Evolutionary conservation across 2,329 filamentous ascomycete species (phyloP).

Genomic region (Sporothrix globosa): DNA sequence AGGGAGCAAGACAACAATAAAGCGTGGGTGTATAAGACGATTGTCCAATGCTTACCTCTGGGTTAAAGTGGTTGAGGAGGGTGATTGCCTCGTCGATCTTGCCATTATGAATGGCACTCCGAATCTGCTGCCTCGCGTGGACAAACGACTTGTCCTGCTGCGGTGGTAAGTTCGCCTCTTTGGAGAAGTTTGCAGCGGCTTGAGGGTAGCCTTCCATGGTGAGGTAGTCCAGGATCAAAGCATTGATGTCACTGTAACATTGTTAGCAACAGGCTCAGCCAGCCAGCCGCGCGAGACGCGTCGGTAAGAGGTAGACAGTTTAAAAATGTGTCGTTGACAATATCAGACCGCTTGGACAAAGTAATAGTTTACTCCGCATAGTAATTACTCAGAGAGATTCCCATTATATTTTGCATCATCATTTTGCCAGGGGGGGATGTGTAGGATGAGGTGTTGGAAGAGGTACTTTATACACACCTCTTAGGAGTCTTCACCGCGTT

Average conservation of each 20-base stretch:
- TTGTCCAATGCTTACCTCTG: conserved; percentile 69
- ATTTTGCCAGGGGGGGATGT: conserved; percentile 47
- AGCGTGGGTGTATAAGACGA: conserved; percentile 8
- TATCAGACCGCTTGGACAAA: conserved; percentile 56
- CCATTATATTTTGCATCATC: conserved; percentile 96
- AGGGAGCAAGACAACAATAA: conserved; percentile 26
- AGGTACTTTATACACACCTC: conserved; percentile 59
- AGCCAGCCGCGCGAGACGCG: background rate
- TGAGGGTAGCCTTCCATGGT: conserved; percentile 93
- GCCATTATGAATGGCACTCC: conserved; percentile 81
- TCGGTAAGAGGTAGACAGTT: background rate
- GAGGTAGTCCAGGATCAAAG: conserved; percentile 93
- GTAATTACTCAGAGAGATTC: conserved; percentile 98
- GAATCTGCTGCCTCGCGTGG: conserved; percentile 76
- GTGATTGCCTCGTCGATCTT: conserved; percentile 85
- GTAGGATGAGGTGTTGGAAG: conserved; percentile 30
- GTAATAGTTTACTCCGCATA: conserved; percentile 82
- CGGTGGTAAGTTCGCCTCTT: conserved; percentile 83
- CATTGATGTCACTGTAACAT: conserved; percentile 80
- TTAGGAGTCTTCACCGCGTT: conserved; percentile 86
- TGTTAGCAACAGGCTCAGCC: conserved; percentile 28
- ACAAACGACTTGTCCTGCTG: conserved; percentile 75
- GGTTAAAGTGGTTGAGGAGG: conserved; percentile 84
- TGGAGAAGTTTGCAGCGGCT: conserved; percentile 89
- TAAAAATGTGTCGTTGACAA: conserved; percentile 35